These are phyloP conservation scores for Volvariella surrecta DNA, from an alignment of 1,284 basidiomycete genomes.

Conservation along the genomic window DNA sequence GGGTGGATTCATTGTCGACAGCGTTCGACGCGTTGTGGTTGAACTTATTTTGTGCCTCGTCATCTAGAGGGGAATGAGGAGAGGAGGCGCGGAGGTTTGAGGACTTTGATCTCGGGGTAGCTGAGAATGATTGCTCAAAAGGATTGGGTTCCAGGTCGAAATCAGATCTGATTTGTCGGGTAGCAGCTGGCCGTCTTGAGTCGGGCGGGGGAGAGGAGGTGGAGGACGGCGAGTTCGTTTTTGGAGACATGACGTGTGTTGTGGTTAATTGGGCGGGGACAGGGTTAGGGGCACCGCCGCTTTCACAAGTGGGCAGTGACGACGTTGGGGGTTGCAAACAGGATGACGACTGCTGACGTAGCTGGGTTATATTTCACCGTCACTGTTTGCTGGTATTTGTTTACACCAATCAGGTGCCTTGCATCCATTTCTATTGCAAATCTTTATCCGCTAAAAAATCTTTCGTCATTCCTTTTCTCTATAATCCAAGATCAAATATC, in stretches of 20 bases:
- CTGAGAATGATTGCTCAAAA: constrained; percentile 89
- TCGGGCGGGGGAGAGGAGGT: constrained; percentile 12
- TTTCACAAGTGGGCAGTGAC: constrained; percentile 14
- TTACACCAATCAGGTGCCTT: constrained; percentile 18
- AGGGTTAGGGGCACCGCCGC: constrained; percentile 6
- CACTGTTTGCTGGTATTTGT: constrained; percentile 31
- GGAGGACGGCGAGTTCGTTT: constrained; percentile 23
- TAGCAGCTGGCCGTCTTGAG: constrained; percentile 14
- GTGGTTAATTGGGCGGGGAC: constrained; percentile 1
- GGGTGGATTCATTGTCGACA: constrained; percentile 23
- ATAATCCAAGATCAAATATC: no score
- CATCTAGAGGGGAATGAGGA: constrained; percentile 27
- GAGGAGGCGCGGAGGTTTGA: constrained; percentile 40
- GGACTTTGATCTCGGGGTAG: constrained; percentile 40
- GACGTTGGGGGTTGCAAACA: constrained; percentile 25
- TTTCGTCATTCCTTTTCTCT: constrained; percentile 14
- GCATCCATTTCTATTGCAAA: constrained; percentile 5
- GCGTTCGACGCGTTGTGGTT: constrained; percentile 25
- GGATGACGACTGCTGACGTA: constrained; percentile 40
- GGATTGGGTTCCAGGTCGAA: constrained; percentile 92
- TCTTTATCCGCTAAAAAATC: constrained; percentile 12
- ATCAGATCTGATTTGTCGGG: constrained; percentile 45
- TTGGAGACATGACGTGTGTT: constrained; percentile 25
- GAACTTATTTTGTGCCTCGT: constrained; percentile 15
- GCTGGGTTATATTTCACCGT: constrained; percentile 28